A percentile compares a stretch with the other conserved stretches of the same genome.
phyloP scores from a whole-genome alignment of 2,329 filamentous ascomycete species.

The Xylariaceae sp. region DNA sequence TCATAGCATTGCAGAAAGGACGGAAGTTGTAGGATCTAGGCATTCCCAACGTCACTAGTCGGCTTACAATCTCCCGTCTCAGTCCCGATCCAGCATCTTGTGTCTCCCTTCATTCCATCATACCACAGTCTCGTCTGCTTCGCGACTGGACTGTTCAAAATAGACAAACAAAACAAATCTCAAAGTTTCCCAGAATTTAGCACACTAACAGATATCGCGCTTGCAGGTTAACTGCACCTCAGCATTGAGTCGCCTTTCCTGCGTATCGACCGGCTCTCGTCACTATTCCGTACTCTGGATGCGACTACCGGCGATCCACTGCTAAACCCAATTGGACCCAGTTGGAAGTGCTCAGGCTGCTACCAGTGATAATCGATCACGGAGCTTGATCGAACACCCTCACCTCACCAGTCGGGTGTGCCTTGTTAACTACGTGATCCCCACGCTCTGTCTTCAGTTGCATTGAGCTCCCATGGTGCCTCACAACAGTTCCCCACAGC shows the following conservation, averaged over 20 bases:
- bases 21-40: conserved; percentile 14
- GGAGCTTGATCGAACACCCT: too few relatives aligned
- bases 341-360: too few relatives aligned
- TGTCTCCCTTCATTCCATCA: conserved; percentile 32
- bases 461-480: conserved; percentile 35
- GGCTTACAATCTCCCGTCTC: conserved; percentile 18
- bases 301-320: not conserved
- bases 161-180: conserved; percentile 22
- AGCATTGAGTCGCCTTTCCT: conserved; percentile 1
- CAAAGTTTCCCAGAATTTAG: conserved; percentile 6
- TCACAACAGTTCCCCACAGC: conserved; percentile 31
- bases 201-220: conserved; percentile 21
- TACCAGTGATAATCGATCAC: too few relatives aligned
- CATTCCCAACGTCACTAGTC: conserved; percentile 26
- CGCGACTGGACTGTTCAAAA: conserved; percentile 10
- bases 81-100: conserved; percentile 18
- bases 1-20: not conserved
- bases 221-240: conserved; percentile 9
- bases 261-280: conserved; percentile 2
- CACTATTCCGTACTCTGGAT: not conserved
- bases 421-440: too few relatives aligned
- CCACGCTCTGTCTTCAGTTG: conserved; percentile 4
- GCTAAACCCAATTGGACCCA: conserved; percentile 14
- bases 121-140: conserved; percentile 18
- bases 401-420: too few relatives aligned